These are phyloP conservation scores for Millerago galiae DNA, from an alignment of 805 yeast genomes.

Conservation along the genomic window DNA sequence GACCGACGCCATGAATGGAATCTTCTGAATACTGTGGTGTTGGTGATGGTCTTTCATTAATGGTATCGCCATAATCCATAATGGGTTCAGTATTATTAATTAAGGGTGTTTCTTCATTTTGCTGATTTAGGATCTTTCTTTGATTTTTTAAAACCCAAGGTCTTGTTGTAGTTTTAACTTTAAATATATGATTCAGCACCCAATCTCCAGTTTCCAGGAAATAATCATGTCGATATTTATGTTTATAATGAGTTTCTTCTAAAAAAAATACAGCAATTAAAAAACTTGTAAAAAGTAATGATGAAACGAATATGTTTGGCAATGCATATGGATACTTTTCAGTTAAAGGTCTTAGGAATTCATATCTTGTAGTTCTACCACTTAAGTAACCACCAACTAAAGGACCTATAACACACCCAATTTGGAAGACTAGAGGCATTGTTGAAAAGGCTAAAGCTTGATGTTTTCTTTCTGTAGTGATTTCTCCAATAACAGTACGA, in stretches of 20 bases:
- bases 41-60: too few relatives aligned
- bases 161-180: conserved; percentile 19
- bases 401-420: conserved; percentile 59
- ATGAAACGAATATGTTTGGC: conserved; percentile 43
- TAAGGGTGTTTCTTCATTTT: conserved; percentile 14
- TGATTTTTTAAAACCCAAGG: conserved; percentile 19
- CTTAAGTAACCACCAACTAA: conserved; percentile 50
- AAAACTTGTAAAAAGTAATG: conserved; percentile 30
- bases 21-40: conserved; percentile 10
- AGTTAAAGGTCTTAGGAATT: conserved; percentile 25
- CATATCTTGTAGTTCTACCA: conserved; percentile 22
- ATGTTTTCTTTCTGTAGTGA: conserved; percentile 48
- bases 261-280: conserved; percentile 38
- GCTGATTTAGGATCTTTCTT: neutral
- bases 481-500: conserved; percentile 56
- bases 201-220: conserved; percentile 42
- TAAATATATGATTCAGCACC: conserved; percentile 15
- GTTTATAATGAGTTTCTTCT: conserved; percentile 45
- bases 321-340: conserved; percentile 42
- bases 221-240: conserved; percentile 33
- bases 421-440: conserved; percentile 54
- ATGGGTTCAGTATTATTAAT: conserved; percentile 9
- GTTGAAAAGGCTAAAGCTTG: conserved; percentile 59
- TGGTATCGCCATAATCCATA: neutral
- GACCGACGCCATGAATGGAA: conserved; percentile 22